Percentiles rank a stretch among this genome's conserved stretches.
Conservation (phyloP, 306 rosid genomes). For the Spatholobus suberectus region DNA sequence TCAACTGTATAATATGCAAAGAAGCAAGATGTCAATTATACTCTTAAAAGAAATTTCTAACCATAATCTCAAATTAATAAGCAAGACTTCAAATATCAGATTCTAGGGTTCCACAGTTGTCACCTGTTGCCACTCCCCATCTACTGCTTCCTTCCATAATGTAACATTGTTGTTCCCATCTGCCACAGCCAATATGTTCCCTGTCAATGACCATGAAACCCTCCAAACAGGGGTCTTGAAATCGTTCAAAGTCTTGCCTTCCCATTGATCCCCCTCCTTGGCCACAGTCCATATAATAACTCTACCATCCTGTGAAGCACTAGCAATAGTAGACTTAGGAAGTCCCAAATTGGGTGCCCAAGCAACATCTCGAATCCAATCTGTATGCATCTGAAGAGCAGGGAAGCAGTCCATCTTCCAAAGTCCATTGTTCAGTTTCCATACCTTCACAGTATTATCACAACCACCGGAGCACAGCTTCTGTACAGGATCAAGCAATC, state of each 20-base stretch:
- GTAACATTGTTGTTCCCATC: constrained; percentile 78
- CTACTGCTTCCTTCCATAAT: constrained; percentile 78
- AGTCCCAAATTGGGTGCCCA: constrained; percentile 88
- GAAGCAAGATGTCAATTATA: constrained; percentile 32
- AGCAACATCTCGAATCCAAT: constrained; percentile 84
- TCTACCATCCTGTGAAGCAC: constrained; percentile 75
- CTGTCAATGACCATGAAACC: constrained; percentile 84
- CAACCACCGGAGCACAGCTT: constrained; percentile 83
- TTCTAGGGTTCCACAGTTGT: constrained; percentile 71
- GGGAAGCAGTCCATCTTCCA: constrained; percentile 93
- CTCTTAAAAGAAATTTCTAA: constrained; percentile 29
- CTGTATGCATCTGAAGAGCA: constrained; percentile 74
- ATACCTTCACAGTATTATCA: constrained; percentile 75
- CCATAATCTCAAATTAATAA: constrained; percentile 26
- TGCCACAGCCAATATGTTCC: constrained; percentile 80
- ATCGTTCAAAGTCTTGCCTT: constrained; percentile 73
- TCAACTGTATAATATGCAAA: constrained; percentile 38
- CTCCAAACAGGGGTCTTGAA: constrained; percentile 76
- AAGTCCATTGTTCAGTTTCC: constrained; percentile 72
- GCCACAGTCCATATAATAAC: constrained; percentile 82
- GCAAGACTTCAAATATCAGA: constrained; percentile 32
- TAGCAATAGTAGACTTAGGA: constrained; percentile 80
- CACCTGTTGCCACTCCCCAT: constrained; percentile 87
- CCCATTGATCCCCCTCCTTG: constrained; percentile 88
- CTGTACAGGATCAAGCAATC: constrained; percentile 76